These are phyloP conservation scores for Cystobasidium onofrii DNA, from an alignment of 768 basidiomycete species.

Conservation along the genomic window DNA sequence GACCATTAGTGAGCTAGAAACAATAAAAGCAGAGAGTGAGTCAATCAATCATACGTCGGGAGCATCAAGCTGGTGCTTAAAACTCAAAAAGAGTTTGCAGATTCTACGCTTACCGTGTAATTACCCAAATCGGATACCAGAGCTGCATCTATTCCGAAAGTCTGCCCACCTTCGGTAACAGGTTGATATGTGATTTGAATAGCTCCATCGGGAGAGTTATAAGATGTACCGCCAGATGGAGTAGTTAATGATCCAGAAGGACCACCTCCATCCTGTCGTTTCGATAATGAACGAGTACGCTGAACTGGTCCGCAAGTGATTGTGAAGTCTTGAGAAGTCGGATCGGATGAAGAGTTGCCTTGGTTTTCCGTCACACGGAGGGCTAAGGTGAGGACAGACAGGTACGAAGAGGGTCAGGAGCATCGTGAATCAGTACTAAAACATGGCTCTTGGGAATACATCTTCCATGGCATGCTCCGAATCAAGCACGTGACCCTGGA, in stretches of 20 bases:
- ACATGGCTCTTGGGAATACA: too few relatives aligned
- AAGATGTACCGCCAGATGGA: constrained; percentile 1
- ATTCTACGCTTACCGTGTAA: constrained; percentile 20
- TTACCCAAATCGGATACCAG: not conserved
- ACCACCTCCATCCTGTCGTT: constrained; percentile 1
- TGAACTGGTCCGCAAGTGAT: constrained; percentile 14
- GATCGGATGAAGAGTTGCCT: not conserved
- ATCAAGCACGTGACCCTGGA: too few relatives aligned
- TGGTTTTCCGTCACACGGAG: not conserved
- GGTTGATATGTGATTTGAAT: constrained; percentile 13
- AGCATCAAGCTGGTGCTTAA: too few relatives aligned
- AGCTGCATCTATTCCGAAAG: constrained; percentile 18
- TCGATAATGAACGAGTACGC: not conserved
- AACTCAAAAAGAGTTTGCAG: too few relatives aligned
- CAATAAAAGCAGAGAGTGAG: too few relatives aligned
- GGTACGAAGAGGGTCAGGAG: not conserved
- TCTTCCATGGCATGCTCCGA: too few relatives aligned
- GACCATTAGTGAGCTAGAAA: constrained; percentile 8
- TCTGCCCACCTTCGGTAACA: constrained; percentile 24
- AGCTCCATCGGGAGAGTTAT: not conserved
- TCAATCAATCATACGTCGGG: too few relatives aligned
- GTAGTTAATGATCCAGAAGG: constrained; percentile 17
- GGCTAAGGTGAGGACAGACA: not conserved
- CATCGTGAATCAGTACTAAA: not conserved
- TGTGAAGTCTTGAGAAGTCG: not conserved